Base-by-base conservation (phyloP, 192 early-diverging fungal species). In the Linnemannia schmuckeri region DNA sequence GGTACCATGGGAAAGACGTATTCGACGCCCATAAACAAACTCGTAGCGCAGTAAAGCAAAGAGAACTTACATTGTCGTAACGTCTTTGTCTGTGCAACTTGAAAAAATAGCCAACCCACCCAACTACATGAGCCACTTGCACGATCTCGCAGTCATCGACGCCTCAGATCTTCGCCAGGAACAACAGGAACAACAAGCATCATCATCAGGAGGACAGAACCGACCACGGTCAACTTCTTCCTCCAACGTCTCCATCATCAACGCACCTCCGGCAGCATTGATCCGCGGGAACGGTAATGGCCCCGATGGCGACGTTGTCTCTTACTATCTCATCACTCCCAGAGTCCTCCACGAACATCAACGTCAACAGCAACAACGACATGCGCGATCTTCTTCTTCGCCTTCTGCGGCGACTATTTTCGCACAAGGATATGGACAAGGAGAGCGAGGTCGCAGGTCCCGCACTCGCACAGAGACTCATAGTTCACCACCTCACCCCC, bases 251-350 rank as follows among this genome's bases (percentile, higher is more conserved):
- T n/a, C 80, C 63, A 40, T 35, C 80, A 52, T 38, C 80, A 66
- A 66, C 30, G 61, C 61, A 27, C 61, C 61, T 10, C 27, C 61
- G 12, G 61, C 61, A 30, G 80, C 75, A 20, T 15, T 82, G 40
- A 54, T 83, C 47, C 82, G 82, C 1, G 82, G 76, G 9, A 77
- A 83, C 9, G 35, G 46, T 13, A 27, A 66, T 30, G 24, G 30
- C 0, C 24, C 61, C 12, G 61, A 66, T 12, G 61, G 61, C 3
- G 61, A 66, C 30, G 9, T 66, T 30, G 61, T 66, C 61, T n/a
- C 24, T 17, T 83, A 78, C 54, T 83, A 83, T 49, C 68, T 83
- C 63, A 72, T 78, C 7, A 83, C 82, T 15, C 82, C 82, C 17
- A 71, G 82, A 66, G 61, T 66, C 61, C 10, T 24, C 17, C 55